These are phyloP conservation scores for Holtermannia corniformis DNA, from an alignment of 768 basidiomycete genomes.

Conservation along the genomic window DNA sequence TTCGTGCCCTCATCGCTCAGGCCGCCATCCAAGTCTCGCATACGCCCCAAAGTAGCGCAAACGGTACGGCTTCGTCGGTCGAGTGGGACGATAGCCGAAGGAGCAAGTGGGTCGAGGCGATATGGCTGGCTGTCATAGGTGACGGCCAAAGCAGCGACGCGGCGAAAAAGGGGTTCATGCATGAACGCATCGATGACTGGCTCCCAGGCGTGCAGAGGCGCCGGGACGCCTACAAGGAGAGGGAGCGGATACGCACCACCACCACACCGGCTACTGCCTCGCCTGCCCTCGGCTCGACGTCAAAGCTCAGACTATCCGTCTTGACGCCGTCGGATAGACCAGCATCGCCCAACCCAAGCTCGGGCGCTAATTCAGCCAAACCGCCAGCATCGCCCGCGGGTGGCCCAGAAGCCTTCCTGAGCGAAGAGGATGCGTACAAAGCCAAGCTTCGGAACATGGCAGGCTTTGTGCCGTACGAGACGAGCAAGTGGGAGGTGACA, in stretches of 20 bases:
- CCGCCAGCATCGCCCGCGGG: neutral
- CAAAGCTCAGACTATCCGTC: neutral
- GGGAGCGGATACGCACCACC: neutral
- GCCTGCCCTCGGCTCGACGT: neutral
- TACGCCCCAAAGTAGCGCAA: neutral
- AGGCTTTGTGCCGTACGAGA: neutral
- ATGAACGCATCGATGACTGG: neutral
- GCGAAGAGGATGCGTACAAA: neutral
- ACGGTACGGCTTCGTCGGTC: neutral
- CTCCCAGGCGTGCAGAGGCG: neutral
- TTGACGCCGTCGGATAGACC: neutral
- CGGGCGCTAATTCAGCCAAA: neutral
- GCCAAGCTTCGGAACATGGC: neutral
- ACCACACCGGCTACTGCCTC: neutral
- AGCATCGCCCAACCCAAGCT: neutral
- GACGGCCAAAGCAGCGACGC: neutral
- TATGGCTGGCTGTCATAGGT: neutral
- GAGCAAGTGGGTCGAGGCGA: neutral
- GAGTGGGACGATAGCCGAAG: neutral
- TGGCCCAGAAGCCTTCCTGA: neutral
- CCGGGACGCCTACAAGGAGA: neutral
- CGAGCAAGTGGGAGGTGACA: neutral
- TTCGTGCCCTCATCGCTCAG: neutral
- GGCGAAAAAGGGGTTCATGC: neutral
- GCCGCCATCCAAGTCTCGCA: neutral